Percentiles rank a stretch among this genome's conserved stretches.
Evolutionary conservation across 106 monocot species (phyloP).

Genomic region (Agapanthus africanus): DNA sequence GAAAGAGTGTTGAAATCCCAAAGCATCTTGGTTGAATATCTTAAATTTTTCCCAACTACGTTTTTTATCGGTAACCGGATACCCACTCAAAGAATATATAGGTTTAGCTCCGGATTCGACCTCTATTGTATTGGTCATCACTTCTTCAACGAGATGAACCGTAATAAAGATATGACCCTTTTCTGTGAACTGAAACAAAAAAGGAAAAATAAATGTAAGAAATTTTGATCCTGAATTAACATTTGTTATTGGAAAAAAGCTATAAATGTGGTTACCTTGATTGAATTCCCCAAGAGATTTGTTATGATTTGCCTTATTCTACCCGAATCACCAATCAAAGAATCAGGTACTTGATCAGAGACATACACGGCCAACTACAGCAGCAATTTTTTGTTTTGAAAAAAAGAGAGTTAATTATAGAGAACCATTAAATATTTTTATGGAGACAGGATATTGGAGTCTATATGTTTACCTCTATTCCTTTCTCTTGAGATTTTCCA

Average conservation of each 20-base stretch:
- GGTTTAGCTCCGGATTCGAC: slow-evolving; percentile 28
- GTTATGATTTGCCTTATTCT: slow-evolving; percentile 91
- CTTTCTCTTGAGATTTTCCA: slow-evolving; percentile 94
- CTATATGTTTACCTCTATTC: slow-evolving; percentile 64
- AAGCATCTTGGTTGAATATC: slow-evolving; percentile 36
- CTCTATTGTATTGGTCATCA: slow-evolving; percentile 33
- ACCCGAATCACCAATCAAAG: slow-evolving; percentile 79
- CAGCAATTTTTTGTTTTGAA: slow-evolving; percentile 2
- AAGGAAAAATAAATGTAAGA: slow-evolving; percentile 6
- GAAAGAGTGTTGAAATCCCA: slow-evolving; percentile 18
- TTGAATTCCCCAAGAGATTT: slow-evolving; percentile 95
- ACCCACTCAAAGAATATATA: slow-evolving; percentile 61
- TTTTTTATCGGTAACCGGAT: slow-evolving; percentile 52
- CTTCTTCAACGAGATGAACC: slow-evolving; percentile 82
- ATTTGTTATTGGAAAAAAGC: not conserved
- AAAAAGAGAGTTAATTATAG: slow-evolving; percentile 8
- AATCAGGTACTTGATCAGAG: slow-evolving; percentile 80
- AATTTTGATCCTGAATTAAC: not conserved
- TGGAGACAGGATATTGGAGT: not conserved
- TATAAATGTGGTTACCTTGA: slow-evolving; percentile 55
- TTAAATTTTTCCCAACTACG: slow-evolving; percentile 62
- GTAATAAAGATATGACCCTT: slow-evolving; percentile 92
- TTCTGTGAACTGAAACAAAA: slow-evolving; percentile 74
- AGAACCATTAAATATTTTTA: not conserved
- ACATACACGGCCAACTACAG: slow-evolving; percentile 83